These are phyloP conservation scores for Syncephalastrum contaminatum DNA, from an alignment of 371 early-diverging fungal genomes.

Conservation along the genomic window DNA sequence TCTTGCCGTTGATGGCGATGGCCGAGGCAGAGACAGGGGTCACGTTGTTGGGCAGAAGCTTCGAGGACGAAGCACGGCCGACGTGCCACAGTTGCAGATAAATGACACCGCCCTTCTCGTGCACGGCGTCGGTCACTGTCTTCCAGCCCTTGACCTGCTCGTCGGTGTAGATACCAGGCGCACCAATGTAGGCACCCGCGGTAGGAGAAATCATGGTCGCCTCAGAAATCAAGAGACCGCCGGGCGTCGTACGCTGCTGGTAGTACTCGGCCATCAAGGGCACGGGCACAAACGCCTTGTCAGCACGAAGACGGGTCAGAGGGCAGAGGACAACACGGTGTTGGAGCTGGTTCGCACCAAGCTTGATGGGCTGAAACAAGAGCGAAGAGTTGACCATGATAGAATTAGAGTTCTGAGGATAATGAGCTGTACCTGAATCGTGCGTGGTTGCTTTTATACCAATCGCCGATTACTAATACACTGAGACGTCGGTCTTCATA, in stretches of 20 bases:
- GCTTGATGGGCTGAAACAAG: conserved; percentile 28
- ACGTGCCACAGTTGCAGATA: conserved; percentile 44
- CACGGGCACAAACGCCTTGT: conserved; percentile 31
- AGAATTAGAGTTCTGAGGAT: too few species aligned
- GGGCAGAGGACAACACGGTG: conserved; percentile 61
- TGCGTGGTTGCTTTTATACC: too few species aligned
- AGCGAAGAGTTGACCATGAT: conserved; percentile 1
- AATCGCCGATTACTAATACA: too few species aligned
- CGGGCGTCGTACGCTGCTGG: conserved; percentile 52
- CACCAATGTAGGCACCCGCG: conserved; percentile 36
- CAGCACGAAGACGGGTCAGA: conserved; percentile 50
- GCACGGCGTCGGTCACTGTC: conserved; percentile 55
- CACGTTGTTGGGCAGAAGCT: conserved; percentile 6
- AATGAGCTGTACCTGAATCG: too few species aligned
- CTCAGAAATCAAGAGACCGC: conserved; percentile 61
- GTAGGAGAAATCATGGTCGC: conserved; percentile 48
- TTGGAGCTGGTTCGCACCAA: conserved; percentile 25
- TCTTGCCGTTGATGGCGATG: conserved; percentile 19
- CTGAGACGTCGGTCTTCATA: too few species aligned
- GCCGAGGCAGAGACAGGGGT: conserved; percentile 16
- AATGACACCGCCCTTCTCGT: conserved; percentile 55
- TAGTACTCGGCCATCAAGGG: conserved; percentile 53
- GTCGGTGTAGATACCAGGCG: conserved; percentile 48
- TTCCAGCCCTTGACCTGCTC: conserved; percentile 62
- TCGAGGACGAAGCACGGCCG: conserved; percentile 12